A percentile compares a stretch with the other conserved stretches of the same genome.
Evolutionary conservation across 257 asterid species (phyloP).

Genomic region (Lavandula angustifolia): DNA sequence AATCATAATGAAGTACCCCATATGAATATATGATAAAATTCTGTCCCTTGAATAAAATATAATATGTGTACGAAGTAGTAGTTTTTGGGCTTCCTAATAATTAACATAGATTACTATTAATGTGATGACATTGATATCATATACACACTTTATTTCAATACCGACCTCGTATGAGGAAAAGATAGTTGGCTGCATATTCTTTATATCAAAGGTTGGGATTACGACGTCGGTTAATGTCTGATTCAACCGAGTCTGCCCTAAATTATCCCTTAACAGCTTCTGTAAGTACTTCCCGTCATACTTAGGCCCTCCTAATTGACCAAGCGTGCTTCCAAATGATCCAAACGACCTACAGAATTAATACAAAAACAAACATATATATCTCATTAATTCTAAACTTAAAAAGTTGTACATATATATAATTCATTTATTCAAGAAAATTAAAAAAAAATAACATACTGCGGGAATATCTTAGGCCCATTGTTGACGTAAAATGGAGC

Average conservation of each 20-base stretch:
- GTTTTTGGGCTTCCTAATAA: too few relatives aligned
- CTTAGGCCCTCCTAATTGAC: conserved; percentile 40
- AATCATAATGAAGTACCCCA: too few relatives aligned
- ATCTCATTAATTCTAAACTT: too few relatives aligned
- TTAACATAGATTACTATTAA: too few relatives aligned
- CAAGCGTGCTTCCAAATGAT: conserved; percentile 27
- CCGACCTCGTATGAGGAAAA: conserved; percentile 54
- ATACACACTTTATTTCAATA: too few relatives aligned
- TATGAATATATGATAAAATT: too few relatives aligned
- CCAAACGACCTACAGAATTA: conserved; percentile 31
- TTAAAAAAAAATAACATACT: not conserved
- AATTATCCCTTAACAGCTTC: conserved; percentile 35
- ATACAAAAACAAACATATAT: too few relatives aligned
- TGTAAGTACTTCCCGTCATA: conserved; percentile 54
- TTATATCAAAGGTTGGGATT: conserved; percentile 59
- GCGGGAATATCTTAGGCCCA: conserved; percentile 58
- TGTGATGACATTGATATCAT: too few relatives aligned
- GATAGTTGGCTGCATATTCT: conserved; percentile 47
- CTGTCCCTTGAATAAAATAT: too few relatives aligned
- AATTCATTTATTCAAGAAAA: too few relatives aligned
- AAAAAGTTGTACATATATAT: too few relatives aligned
- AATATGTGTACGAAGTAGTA: too few relatives aligned
- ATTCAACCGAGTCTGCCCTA: conserved; percentile 45
- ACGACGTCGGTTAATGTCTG: conserved; percentile 54
- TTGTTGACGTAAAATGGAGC: conserved; percentile 42